These are phyloP conservation scores for Leccinum subrobustum DNA, from an alignment of 1,284 basidiomycete genomes.

Conservation along the genomic window DNA sequence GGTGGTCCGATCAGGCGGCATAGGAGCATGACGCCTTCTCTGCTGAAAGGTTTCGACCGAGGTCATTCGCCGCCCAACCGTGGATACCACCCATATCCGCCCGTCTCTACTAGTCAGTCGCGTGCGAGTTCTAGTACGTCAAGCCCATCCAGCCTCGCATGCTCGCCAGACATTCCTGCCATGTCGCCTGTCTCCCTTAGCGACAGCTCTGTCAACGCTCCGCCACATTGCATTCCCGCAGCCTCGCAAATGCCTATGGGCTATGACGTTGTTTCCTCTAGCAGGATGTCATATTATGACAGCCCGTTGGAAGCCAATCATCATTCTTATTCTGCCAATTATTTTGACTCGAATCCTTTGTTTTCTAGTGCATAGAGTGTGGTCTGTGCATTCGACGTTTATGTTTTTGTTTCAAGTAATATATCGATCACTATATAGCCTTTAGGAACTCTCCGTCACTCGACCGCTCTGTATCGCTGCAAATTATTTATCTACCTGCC, in stretches of 20 bases:
- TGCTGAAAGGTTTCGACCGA: conserved; percentile 40
- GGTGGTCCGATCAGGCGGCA: conserved; percentile 65
- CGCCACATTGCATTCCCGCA: conserved; percentile 25
- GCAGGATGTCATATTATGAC: conserved; percentile 31
- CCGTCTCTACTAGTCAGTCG: conserved; percentile 22
- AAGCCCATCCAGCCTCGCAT: conserved; percentile 30
- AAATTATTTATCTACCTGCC: conserved; percentile 26
- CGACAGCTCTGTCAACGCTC: conserved; percentile 14
- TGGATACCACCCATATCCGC: conserved; percentile 31
- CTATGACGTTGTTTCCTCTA: conserved; percentile 28
- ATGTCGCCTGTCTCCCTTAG: conserved; percentile 23
- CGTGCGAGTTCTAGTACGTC: conserved; percentile 31
- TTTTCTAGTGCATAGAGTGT: conserved; percentile 29
- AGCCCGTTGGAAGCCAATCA: conserved; percentile 21
- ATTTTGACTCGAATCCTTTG: conserved; percentile 28
- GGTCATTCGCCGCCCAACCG: conserved; percentile 29
- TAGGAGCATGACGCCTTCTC: conserved; percentile 71
- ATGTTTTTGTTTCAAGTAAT: conserved; percentile 15
- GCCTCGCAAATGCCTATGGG: conserved; percentile 21
- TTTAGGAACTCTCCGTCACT: conserved; percentile 11
- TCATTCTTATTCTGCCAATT: conserved; percentile 22
- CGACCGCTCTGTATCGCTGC: conserved; percentile 27
- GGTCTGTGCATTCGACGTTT: background rate
- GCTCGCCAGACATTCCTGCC: conserved; percentile 30
- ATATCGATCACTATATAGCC: conserved; percentile 21